Evolutionary conservation across 805 yeast genomes (phyloP), one percentile per base, ranked within the genome.

Genomic region (Spathaspora arborariae): DNA sequence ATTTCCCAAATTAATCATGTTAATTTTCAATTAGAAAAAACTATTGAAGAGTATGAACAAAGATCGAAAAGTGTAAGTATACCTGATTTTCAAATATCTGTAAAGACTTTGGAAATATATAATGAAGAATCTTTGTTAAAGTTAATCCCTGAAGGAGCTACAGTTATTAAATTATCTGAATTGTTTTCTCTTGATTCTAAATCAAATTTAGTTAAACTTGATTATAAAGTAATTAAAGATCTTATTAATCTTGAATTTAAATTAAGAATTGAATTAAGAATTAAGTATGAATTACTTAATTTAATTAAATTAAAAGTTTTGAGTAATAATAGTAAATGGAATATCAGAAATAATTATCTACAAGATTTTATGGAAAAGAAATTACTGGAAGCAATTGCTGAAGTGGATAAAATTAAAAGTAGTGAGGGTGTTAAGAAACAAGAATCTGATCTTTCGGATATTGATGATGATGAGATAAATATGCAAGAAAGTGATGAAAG

Each of bases 271-370:
- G 54, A 62, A 45, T 51, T 58, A 45, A 61, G 66, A 53, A 56
- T 71, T 41, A 64, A 67, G 46, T 61, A 67, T 49, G 76, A 70
- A 46, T 54, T 68, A 2, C 55, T 70, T 44, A 55, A 57, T 11
- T 56, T 58, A 42, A 58, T 68, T 26, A 68, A 66, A 45, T 56
- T 60, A 42, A 68, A 64, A 37, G 53, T 70, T 22, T 47, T 53
- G 1, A 52, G 59, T 15, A 59, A 64, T 27, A 68, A 67, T 45
- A 56, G 52, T 43, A 64, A 63, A 48, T 72, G 76, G 76, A 58
- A 57, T 13, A 41, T 56, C 9, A 54, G 74, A 39, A 72, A 68
- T 49, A 49, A 57, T 18, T 53, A 54, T 10, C 58, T 72, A 47
- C 55, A 58, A 13, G 56, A 56, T 37, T 71, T 72, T 45, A 44